phyloP scores from a whole-genome alignment of 495 filamentous ascomycete species.

The Aspergillus sclerotiicarbonarius region DNA sequence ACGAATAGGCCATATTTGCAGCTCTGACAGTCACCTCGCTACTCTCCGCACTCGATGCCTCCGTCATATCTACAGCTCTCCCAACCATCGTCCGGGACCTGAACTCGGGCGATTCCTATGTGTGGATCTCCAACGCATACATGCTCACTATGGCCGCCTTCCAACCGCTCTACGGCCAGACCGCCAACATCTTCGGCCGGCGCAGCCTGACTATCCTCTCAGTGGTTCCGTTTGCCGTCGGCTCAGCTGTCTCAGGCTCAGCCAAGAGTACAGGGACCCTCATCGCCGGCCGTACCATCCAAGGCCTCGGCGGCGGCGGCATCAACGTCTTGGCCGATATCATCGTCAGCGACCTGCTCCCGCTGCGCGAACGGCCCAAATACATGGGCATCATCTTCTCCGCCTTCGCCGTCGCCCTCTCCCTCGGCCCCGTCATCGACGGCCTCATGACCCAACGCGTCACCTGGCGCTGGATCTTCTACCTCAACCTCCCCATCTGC shows the following conservation, averaged over 20 bases:
- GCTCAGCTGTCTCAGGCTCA: constrained; percentile 55
- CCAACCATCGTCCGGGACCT: constrained; percentile 37
- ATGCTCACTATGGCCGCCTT: constrained; percentile 33
- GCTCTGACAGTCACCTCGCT: neutral
- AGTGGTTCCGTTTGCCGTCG: constrained; percentile 55
- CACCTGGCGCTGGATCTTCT: constrained; percentile 45
- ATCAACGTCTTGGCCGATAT: constrained; percentile 65
- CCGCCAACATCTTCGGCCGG: constrained; percentile 45
- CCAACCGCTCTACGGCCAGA: constrained; percentile 40
- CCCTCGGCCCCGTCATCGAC: constrained; percentile 65
- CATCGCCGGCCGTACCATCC: constrained; percentile 63
- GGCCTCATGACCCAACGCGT: constrained; percentile 65
- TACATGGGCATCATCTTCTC: constrained; percentile 51
- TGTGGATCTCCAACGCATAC: constrained; percentile 41
- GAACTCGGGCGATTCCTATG: constrained; percentile 27
- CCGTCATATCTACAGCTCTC: constrained; percentile 39
- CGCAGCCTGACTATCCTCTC: constrained; percentile 46
- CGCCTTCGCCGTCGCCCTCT: constrained; percentile 66
- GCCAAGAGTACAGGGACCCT: constrained; percentile 61
- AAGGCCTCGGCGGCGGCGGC: constrained; percentile 73
- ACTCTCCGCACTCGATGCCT: constrained; percentile 28
- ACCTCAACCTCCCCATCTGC: constrained; percentile 22
- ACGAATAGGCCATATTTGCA: neutral
- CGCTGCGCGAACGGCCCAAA: constrained; percentile 41
- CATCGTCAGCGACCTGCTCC: constrained; percentile 65